These are phyloP conservation scores for Pythium myriotylum DNA, from an alignment of 352 stramenopile genomes.

Conservation along the genomic window DNA sequence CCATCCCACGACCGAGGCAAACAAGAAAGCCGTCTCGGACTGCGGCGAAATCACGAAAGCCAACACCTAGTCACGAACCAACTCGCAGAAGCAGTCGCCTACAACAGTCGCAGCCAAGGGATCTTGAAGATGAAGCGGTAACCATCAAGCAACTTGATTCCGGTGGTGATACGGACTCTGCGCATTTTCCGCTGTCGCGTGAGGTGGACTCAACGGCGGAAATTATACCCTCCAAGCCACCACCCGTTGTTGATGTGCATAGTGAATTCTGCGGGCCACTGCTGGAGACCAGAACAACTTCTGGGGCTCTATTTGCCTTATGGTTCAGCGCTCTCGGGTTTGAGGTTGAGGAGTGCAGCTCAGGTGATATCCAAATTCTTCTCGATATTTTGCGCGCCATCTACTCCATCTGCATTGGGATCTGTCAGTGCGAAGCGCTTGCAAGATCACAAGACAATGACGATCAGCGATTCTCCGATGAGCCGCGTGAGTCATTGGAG, in stretches of 20 bases:
- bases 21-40: not conserved
- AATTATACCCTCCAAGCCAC: not conserved
- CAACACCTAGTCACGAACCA: not conserved
- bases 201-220: too few relatives aligned
- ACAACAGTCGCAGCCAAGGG: not conserved
- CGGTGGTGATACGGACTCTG: not conserved
- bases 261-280: conserved; percentile 18
- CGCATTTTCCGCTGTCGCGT: too few relatives aligned
- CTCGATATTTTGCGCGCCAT: conserved; percentile 13
- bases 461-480: not conserved
- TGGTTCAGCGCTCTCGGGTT: conserved; percentile 23
- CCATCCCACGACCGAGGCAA: not conserved
- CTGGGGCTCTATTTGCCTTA: conserved; percentile 23
- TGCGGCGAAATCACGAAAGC: not conserved
- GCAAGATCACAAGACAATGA: conserved; percentile 6
- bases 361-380: not conserved
- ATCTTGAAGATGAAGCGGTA: not conserved
- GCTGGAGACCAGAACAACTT: conserved; percentile 20
- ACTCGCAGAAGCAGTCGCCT: conserved; percentile 15
- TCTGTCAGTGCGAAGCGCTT: conserved; percentile 16
- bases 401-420: conserved; percentile 7
- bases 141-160: not conserved
- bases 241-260: conserved; percentile 11
- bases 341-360: conserved; percentile 6
- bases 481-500: not conserved